Percentiles rank a stretch among this genome's conserved stretches.
Conservation (phyloP, 768 basidiomycete genomes). For the Cystobasidium tubakii region DNA sequence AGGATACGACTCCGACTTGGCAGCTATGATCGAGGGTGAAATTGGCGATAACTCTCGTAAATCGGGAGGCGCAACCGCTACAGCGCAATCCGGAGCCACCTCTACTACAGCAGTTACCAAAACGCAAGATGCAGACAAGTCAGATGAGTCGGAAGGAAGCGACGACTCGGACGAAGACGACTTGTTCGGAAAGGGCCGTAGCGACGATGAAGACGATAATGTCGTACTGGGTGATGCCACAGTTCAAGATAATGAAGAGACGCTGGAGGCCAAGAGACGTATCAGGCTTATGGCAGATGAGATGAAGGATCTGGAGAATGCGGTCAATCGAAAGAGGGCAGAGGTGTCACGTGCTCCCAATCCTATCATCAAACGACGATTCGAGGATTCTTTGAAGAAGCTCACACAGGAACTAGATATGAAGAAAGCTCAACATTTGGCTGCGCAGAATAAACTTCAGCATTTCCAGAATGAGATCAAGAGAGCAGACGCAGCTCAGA, state of each 20-base stretch:
- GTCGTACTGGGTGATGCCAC: slow-evolving; percentile 54
- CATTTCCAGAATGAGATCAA: slow-evolving; percentile 27
- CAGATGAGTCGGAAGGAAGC: slow-evolving; percentile 27
- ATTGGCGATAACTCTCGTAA: slow-evolving; percentile 57
- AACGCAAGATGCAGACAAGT: neutral
- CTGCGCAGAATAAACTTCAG: slow-evolving; percentile 35
- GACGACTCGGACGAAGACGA: slow-evolving; percentile 61
- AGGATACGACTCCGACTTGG: slow-evolving; percentile 80
- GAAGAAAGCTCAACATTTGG: slow-evolving; percentile 60
- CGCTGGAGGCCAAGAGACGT: slow-evolving; percentile 47
- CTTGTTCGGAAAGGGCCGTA: slow-evolving; percentile 43
- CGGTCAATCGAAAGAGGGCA: slow-evolving; percentile 73
- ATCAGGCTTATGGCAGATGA: slow-evolving; percentile 79
- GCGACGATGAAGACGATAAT: slow-evolving; percentile 54
- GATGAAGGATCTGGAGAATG: slow-evolving; percentile 78
- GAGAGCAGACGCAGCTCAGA: slow-evolving; percentile 33
- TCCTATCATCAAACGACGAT: slow-evolving; percentile 87
- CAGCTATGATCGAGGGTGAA: slow-evolving; percentile 79
- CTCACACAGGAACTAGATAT: slow-evolving; percentile 76
- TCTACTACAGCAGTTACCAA: slow-evolving; percentile 2
- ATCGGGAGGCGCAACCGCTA: slow-evolving; percentile 47
- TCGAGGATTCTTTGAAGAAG: slow-evolving; percentile 86
- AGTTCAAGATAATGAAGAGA: slow-evolving; percentile 40
- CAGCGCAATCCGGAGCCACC: neutral
- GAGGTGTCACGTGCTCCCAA: slow-evolving; percentile 80